Evolutionary conservation across 2,329 filamentous ascomycete genomes (phyloP), one percentile per base, ranked within the genome.

Genomic region (Pseudomassariella vexata): DNA sequence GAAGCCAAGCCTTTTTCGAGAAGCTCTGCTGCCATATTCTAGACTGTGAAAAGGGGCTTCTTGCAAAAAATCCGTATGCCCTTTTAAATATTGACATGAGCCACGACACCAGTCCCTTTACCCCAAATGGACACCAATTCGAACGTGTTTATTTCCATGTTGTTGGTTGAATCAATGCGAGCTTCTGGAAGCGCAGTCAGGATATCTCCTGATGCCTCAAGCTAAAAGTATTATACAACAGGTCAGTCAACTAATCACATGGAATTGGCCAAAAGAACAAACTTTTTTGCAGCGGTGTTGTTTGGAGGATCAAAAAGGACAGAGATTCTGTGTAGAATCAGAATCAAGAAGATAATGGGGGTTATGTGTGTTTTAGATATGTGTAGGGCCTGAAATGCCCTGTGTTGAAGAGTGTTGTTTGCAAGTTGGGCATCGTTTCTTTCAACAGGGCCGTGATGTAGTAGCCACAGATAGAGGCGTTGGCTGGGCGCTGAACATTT

Each of bases 361-460:
- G n/a, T n/a, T n/a, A n/a, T n/a, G n/a, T n/a, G n/a, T n/a, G n/a
- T n/a, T n/a, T n/a, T n/a, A n/a, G n/a, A n/a, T n/a, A n/a, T n/a
- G n/a, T n/a, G n/a, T n/a, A n/a, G n/a, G n/a, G n/a, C n/a, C n/a
- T n/a, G n/a, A n/a, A n/a, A n/a, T n/a, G n/a, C n/a, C n/a, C n/a
- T n/a, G n/a, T n/a, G n/a, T n/a, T n/a, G n/a, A 80, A 45, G 3
- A 79, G 58, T 1, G 63, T 68, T 33, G 63, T 56, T 51, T 81
- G 75, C 50, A 76, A 79, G 19, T 59, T 64, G 12, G 70, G 69
- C 22, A 68, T 78, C 59, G 78, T 79, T 23, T 74, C 60, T 51
- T 63, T 70, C 33, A 79, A 60, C 9, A 79, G 52, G n/a, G 68
- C 66, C 4, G 62, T 73, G 20, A 75, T 78, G 56, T 80, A 80